Evolutionary conservation across 352 stramenopile species (phyloP).

Genomic region (Phytopythium ostracodes): DNA sequence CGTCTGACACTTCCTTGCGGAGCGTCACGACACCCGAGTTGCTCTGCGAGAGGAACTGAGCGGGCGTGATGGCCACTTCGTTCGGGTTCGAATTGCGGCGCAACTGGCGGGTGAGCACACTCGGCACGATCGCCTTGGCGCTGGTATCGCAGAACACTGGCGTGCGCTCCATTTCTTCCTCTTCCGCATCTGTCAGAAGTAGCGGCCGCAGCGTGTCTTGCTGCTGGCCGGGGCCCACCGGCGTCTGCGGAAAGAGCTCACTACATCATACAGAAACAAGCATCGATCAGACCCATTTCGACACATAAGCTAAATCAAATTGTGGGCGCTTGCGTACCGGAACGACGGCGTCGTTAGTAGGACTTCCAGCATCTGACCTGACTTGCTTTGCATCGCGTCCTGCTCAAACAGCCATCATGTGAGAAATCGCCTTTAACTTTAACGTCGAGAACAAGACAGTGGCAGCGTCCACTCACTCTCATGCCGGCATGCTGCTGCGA

Average conservation of each 20-base stretch:
- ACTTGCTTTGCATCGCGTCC: slow-evolving; percentile 83
- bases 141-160: slow-evolving; percentile 73
- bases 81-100: slow-evolving; percentile 36
- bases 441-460: no score
- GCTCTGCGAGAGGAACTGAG: slow-evolving; percentile 61
- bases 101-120: slow-evolving; percentile 53
- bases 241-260: slow-evolving; percentile 51
- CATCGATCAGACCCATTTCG: background rate
- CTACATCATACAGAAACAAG: slow-evolving; percentile 10
- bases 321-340: slow-evolving; percentile 34
- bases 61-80: slow-evolving; percentile 48
- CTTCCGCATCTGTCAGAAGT: slow-evolving; percentile 65
- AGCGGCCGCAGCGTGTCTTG: slow-evolving; percentile 43
- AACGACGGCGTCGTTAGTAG: slow-evolving; percentile 80
- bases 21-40: slow-evolving; percentile 75
- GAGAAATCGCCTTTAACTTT: no score
- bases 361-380: slow-evolving; percentile 79
- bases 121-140: slow-evolving; percentile 59
- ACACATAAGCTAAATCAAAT: background rate
- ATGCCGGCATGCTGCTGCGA: slow-evolving; percentile 78
- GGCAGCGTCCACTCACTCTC: slow-evolving; percentile 23
- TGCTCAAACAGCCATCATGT: slow-evolving; percentile 5
- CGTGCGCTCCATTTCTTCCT: slow-evolving; percentile 61
- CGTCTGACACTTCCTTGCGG: slow-evolving; percentile 44
- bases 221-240: slow-evolving; percentile 23